Conservation (phyloP, 1,284 basidiomycete genomes). For the Sparassis latifolia region DNA sequence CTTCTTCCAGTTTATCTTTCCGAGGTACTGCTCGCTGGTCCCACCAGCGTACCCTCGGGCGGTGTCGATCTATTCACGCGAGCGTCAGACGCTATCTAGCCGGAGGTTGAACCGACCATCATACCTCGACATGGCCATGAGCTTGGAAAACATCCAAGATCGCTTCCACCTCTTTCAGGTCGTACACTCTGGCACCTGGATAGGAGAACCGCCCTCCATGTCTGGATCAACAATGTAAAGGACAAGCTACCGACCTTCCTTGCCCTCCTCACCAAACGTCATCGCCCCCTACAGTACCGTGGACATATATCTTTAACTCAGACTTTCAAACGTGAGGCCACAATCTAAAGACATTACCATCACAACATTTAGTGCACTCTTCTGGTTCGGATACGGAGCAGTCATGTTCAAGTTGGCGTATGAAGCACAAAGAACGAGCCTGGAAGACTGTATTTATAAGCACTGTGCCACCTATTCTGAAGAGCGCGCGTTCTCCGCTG, state of each 20-base stretch:
- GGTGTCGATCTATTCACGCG: conserved; percentile 36
- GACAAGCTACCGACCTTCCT: conserved; percentile 13
- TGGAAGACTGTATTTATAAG: too few species aligned
- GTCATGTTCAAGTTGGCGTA: conserved; percentile 4
- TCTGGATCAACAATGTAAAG: neutral
- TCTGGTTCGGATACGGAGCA: conserved; percentile 20
- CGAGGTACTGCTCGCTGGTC: conserved; percentile 42
- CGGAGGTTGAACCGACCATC: neutral
- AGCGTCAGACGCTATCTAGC: neutral
- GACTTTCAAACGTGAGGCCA: too few species aligned
- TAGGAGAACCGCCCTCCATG: too few species aligned
- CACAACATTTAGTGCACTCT: conserved; percentile 34
- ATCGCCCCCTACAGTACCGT: conserved; percentile 22
- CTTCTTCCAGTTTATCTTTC: conserved; percentile 28
- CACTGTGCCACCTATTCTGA: too few species aligned
- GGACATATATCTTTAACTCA: neutral
- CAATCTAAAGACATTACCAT: conserved; percentile 24
- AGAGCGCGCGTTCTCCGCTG: too few species aligned
- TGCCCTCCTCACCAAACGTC: conserved; percentile 24
- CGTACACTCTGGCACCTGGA: conserved; percentile 40
- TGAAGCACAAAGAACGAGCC: too few species aligned
- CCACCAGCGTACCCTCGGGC: conserved; percentile 44
- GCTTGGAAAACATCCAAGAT: conserved; percentile 52
- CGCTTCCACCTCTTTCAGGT: conserved; percentile 41
- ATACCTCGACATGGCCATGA: conserved; percentile 49